Evolutionary conservation across 106 monocot genomes (phyloP), one percentile per base, ranked within the genome.

Genomic region (Dendrobium catenatum): DNA sequence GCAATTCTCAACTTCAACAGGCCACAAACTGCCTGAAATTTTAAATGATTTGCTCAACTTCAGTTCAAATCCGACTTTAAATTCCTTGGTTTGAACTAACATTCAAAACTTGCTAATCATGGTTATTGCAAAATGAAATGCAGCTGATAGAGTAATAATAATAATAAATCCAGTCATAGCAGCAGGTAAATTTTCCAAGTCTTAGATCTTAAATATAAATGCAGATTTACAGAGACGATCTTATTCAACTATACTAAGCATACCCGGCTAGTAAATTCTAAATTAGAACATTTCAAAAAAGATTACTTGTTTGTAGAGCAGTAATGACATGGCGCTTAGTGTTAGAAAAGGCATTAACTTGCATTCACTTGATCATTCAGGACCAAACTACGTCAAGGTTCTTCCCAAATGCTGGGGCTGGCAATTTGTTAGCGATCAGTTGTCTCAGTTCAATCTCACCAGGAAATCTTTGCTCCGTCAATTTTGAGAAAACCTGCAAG

Each of bases 401-500:
- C 76, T 77, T 85, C 75, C 79, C 85, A 68, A 88, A 86, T 73
- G 79, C 79, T 72, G 87, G 76, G 18, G 77, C 80, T 2, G 90
- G 81, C 75, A 93, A 20, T 72, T 83, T 90, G 29, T 56, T 85
- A 22, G 83, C 87, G 77, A 95, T 86, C 33, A 91, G 75, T 41
- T 91, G 90, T 75, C 82, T 89, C 88, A 95, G 76, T 76, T 95
- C 95, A 80, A 86, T 61, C 78, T 95, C 95, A 79, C 93, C 86
- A 15, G 93, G 93, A 79, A 95, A 89, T 67, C 95, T 86, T 44
- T 84, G 87, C 78, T 95, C 93, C 72, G 78, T 79, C 84, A 95
- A 73, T 80, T 95, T 95, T 0, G 95, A 95, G 86, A 93, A 95
- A 43, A 95, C 93, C 95, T 95, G 55, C 77, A 87, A 75, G 22